A percentile compares a stretch with the other conserved stretches of the same genome.
Conservation (phyloP, 2,329 filamentous ascomycete species). For the Trichothecium sympodiale region DNA sequence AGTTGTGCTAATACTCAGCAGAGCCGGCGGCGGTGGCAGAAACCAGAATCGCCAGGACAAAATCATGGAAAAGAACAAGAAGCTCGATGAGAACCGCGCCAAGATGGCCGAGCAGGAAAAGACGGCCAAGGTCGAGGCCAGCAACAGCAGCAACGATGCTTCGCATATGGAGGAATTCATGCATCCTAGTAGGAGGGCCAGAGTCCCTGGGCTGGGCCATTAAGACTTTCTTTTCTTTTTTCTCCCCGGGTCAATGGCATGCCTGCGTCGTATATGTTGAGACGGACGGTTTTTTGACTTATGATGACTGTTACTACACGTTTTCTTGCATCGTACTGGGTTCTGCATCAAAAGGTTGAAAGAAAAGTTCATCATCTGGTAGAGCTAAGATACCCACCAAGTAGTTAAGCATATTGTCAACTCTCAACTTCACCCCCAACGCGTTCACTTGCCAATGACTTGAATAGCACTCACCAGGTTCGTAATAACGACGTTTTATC, state of each 20-base stretch:
- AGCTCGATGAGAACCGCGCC: conserved; percentile 57
- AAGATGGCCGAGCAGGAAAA: conserved; percentile 37
- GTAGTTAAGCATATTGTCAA: neutral
- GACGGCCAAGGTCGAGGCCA: conserved; percentile 19
- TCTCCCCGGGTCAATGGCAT: too few relatives aligned
- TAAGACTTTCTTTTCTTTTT: conserved; percentile 1
- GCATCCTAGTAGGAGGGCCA: conserved; percentile 39
- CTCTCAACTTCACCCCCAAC: neutral
- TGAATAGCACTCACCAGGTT: neutral
- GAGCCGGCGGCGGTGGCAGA: conserved; percentile 78
- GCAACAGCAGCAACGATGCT: conserved; percentile 12
- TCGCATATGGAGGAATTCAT: conserved; percentile 25
- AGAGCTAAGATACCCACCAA: too few relatives aligned
- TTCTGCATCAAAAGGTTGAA: too few relatives aligned
- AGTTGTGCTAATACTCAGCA: too few relatives aligned
- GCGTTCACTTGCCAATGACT: too few relatives aligned
- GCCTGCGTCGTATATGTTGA: too few relatives aligned
- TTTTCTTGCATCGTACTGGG: too few relatives aligned
- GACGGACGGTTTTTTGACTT: too few relatives aligned
- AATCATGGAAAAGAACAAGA: conserved; percentile 76
- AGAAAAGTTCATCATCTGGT: too few relatives aligned
- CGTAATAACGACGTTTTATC: neutral
- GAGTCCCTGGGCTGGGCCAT: conserved; percentile 4
- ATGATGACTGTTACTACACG: too few relatives aligned
- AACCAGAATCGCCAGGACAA: conserved; percentile 60